These are phyloP conservation scores for Penicillium sp. DNA, from an alignment of 2,329 filamentous ascomycete genomes.

Conservation along the genomic window DNA sequence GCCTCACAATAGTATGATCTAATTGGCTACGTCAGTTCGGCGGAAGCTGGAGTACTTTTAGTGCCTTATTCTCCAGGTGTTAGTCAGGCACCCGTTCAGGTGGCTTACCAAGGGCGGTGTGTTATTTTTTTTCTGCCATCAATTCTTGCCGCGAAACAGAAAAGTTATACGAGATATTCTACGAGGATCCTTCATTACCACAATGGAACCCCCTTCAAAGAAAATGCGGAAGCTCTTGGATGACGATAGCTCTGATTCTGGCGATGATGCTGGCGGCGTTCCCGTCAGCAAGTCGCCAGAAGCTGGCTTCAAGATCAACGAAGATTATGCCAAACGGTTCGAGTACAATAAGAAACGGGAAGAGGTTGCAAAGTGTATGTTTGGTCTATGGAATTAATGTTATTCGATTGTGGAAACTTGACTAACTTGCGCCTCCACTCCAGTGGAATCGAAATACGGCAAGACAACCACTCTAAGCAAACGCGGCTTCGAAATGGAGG, in stretches of 20 bases:
- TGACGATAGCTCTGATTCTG: slow-evolving; percentile 42
- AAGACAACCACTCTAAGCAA: slow-evolving; percentile 44
- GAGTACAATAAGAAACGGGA: slow-evolving; percentile 98
- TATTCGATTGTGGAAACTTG: background rate
- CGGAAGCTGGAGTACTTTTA: background rate
- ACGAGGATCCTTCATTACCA: slow-evolving; percentile 1
- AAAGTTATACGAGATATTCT: background rate
- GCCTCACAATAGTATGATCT: slow-evolving; percentile 27
- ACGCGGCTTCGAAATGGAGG: slow-evolving; percentile 41
- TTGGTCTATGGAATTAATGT: background rate
- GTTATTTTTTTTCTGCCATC: slow-evolving; percentile 32
- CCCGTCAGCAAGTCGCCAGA: slow-evolving; percentile 34
- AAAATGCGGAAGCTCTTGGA: slow-evolving; percentile 43
- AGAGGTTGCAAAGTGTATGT: slow-evolving; percentile 63
- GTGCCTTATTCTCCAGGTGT: slow-evolving; percentile 2
- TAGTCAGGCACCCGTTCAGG: background rate
- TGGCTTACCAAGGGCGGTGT: slow-evolving; percentile 24
- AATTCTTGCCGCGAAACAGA: slow-evolving; percentile 3
- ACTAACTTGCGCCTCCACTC: background rate
- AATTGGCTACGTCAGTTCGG: slow-evolving; percentile 40
- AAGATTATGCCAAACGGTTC: slow-evolving; percentile 84
- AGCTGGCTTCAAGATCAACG: slow-evolving; percentile 74
- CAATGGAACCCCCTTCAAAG: slow-evolving; percentile 46
- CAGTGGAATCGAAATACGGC: slow-evolving; percentile 87
- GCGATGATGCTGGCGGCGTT: slow-evolving; percentile 43